phyloP scores from a whole-genome alignment of 768 basidiomycete species.

The Pisolithus tinctorius region DNA sequence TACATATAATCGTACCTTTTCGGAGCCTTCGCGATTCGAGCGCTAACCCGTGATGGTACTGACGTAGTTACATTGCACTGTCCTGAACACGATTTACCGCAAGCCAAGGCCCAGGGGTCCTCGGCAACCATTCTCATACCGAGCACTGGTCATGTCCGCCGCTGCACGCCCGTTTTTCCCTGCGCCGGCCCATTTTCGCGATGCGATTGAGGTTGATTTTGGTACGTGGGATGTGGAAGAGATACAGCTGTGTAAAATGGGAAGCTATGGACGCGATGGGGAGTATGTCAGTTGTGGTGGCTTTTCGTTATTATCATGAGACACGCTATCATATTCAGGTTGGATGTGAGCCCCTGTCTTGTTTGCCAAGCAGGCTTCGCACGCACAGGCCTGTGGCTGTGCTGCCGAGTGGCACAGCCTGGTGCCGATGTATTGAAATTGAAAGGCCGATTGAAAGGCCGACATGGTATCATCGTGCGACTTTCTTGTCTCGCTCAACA shows the following conservation, averaged over 20 bases:
- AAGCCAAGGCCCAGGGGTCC: constrained; percentile 22
- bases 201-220: constrained; percentile 36
- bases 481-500: constrained; percentile 33
- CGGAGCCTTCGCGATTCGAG: neutral
- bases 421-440: constrained; percentile 19
- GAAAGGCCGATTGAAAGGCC: constrained; percentile 18
- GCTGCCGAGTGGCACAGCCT: constrained; percentile 26
- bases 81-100: constrained; percentile 43
- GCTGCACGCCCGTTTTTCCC: constrained; percentile 7
- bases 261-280: constrained; percentile 54
- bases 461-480: constrained; percentile 30
- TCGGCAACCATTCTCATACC: constrained; percentile 39
- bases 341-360: neutral
- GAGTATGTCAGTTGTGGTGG: constrained; percentile 49
- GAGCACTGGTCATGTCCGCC: constrained; percentile 26
- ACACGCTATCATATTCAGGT: neutral
- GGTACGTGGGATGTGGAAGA: constrained; percentile 49
- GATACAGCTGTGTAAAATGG: constrained; percentile 67
- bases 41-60: no score
- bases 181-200: constrained; percentile 6
- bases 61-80: constrained; percentile 41
- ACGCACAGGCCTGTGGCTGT: constrained; percentile 14
- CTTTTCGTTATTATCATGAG: constrained; percentile 5
- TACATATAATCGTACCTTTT: constrained; percentile 22
- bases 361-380: constrained; percentile 8